Conservation (phyloP, 1,139 yeast genomes). For the Groenewaldozyma sp. region DNA sequence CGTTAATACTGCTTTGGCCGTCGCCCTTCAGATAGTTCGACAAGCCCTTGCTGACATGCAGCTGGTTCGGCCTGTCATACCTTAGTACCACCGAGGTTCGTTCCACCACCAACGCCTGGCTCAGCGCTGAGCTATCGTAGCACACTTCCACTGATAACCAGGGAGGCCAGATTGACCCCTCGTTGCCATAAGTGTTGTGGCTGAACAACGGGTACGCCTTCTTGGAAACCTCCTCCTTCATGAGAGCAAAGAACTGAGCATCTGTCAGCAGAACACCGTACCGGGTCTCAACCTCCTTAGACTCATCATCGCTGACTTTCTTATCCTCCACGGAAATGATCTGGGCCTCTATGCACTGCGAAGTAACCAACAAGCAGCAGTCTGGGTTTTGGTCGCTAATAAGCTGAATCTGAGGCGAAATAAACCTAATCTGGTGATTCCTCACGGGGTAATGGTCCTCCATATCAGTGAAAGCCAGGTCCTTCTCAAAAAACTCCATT, state of each 20-base stretch:
- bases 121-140: constrained; percentile 52
- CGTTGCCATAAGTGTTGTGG: constrained; percentile 32
- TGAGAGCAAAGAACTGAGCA: constrained; percentile 62
- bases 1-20: neutral
- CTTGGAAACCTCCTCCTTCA: constrained; percentile 38
- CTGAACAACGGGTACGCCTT: constrained; percentile 37
- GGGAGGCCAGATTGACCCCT: constrained; percentile 60
- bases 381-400: constrained; percentile 57
- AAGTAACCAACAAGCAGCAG: constrained; percentile 58
- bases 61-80: constrained; percentile 55
- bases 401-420: constrained; percentile 82
- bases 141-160: constrained; percentile 67
- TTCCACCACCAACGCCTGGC: constrained; percentile 50
- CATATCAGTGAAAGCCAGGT: constrained; percentile 36
- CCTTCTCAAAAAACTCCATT: constrained; percentile 43
- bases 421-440: constrained; percentile 58
- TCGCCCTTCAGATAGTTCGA: neutral
- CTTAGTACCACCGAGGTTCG: constrained; percentile 55
- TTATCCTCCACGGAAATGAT: constrained; percentile 48
- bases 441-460: constrained; percentile 44
- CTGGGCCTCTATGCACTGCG: constrained; percentile 64
- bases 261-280: constrained; percentile 59
- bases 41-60: constrained; percentile 35
- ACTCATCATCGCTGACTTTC: constrained; percentile 36
- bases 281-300: constrained; percentile 56